Evolutionary conservation across 2,329 filamentous ascomycete genomes (phyloP), one percentile per base, ranked within the genome.

Genomic region (Sporothrix globosa): DNA sequence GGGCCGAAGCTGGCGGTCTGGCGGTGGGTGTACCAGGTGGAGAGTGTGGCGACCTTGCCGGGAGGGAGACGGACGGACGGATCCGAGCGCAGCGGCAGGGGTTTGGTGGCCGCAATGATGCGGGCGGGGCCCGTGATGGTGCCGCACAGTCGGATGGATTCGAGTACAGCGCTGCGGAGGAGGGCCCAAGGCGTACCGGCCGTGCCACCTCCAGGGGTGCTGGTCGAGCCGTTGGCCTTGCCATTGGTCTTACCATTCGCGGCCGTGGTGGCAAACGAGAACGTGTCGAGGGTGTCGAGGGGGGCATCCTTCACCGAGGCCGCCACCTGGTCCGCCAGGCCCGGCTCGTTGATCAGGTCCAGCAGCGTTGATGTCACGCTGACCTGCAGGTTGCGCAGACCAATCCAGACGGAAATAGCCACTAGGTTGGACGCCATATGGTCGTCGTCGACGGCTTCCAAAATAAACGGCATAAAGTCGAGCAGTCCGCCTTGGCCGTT

Each of bases 351-450:
- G 70, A 71, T 67, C 21, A 71, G 69, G 44, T 71, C 70, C 52
- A 69, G 53, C 24, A 71, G 60, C 14, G 70, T 69, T 3, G 67
- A 69, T 11, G 70, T 69, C 11, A 71, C 67, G 21, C 60, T 69
- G 67, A 67, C 61, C 39, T 71, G 70, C 60, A 71, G 50, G 67
- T 71, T 71, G 44, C 70, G 70, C 50, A 71, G 67, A 14, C 70
- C 70, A 24, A 69, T 60, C 70, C 70, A 71, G 39, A 71, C 70
- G 34, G 60, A 58, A 17, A 71, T 60, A 10, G 60, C 70, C 14
- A 69, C 24, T 2, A 71, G 67, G 14, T 69, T 68, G 10, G 70
- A 69, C 21, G 70, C 70, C 7, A 68, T 44, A 19, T 67, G 21
- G 46, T 71, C 67, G 53, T 71, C 70, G 19, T 71, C 70, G 46